A percentile compares a stretch with the other conserved stretches of the same genome.
Conservation (phyloP, 805 yeast genomes). For the Grigorovia humatica region DNA sequence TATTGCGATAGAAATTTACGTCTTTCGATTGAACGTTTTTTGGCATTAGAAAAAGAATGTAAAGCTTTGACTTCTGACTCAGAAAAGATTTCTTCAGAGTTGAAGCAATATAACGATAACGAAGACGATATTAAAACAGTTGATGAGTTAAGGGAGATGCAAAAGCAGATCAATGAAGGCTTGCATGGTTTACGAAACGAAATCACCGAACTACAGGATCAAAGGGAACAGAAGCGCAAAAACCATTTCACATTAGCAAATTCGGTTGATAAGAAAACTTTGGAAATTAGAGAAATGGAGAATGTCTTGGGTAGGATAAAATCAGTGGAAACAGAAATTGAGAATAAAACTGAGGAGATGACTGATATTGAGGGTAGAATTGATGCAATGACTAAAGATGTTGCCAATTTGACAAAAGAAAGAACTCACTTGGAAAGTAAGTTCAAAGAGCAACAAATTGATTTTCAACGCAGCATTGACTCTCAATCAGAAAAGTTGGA, state of each 20-base stretch:
- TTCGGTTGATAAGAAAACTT: constrained; percentile 15
- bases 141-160: constrained; percentile 20
- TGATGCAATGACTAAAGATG: constrained; percentile 3
- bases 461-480: constrained; percentile 1
- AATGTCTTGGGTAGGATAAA: constrained; percentile 8
- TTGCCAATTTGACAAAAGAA: constrained; percentile 4
- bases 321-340: constrained; percentile 9
- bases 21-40: constrained; percentile 21
- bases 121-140: constrained; percentile 18
- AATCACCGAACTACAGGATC: constrained; percentile 16
- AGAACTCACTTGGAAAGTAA: background rate
- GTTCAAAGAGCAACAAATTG: background rate
- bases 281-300: constrained; percentile 18
- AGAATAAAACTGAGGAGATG: constrained; percentile 7
- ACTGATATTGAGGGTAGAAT: constrained; percentile 8
- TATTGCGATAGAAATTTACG: constrained; percentile 18
- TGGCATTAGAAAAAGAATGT: constrained; percentile 20
- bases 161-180: constrained; percentile 12
- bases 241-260: constrained; percentile 14
- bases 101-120: constrained; percentile 13
- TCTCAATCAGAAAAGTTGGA: background rate
- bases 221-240: constrained; percentile 15
- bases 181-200: constrained; percentile 18
- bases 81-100: constrained; percentile 17
- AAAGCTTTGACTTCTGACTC: constrained; percentile 14